Conservation (phyloP, 352 stramenopile species). For the Globisporangium heterothallicum region DNA sequence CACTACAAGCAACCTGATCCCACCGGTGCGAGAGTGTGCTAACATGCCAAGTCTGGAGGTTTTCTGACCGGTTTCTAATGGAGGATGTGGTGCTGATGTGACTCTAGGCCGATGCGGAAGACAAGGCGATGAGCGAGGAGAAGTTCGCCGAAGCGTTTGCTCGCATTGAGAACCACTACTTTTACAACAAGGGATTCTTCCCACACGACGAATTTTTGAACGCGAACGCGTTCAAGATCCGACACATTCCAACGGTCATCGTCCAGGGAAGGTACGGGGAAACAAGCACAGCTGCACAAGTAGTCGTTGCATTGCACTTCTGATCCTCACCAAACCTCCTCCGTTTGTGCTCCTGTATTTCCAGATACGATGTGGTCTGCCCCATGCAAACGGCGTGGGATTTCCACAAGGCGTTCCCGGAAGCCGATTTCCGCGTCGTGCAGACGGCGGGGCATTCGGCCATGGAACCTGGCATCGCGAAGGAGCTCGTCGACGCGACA, state of each 20-base stretch:
- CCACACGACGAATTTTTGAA: constrained; percentile 82
- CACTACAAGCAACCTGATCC: constrained; percentile 78
- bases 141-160: constrained; percentile 89
- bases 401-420: constrained; percentile 73
- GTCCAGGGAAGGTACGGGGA: constrained; percentile 87
- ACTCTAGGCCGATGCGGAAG: constrained; percentile 47
- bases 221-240: constrained; percentile 87
- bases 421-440: constrained; percentile 67
- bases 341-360: neutral
- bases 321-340: neutral
- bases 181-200: constrained; percentile 89
- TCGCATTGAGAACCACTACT: constrained; percentile 93
- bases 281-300: too few species aligned
- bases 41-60: too few species aligned
- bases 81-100: too few species aligned
- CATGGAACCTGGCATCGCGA: constrained; percentile 69
- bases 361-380: constrained; percentile 86
- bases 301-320: too few species aligned
- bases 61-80: too few species aligned
- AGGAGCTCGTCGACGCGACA: constrained; percentile 70
- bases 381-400: constrained; percentile 85
- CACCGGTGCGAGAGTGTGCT: constrained; percentile 23
- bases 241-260: constrained; percentile 89
- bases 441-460: constrained; percentile 71
- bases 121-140: constrained; percentile 73